phyloP scores from a whole-genome alignment of 2,329 filamentous ascomycete genomes.

The Trichoderma polysporum region DNA sequence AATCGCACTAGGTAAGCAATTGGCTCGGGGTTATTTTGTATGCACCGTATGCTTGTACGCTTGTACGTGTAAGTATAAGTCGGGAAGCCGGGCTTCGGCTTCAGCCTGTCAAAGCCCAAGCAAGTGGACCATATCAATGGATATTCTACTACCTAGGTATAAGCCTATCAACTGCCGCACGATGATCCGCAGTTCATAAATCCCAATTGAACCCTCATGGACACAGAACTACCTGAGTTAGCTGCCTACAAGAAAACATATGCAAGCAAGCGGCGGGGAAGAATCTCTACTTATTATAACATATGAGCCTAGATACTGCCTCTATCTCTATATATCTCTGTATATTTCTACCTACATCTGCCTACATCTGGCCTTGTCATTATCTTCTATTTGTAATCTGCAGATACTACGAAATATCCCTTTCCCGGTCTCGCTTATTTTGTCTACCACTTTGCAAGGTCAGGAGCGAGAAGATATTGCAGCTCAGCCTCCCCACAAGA shows the following conservation, averaged over 20 bases:
- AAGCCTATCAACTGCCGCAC: neutral
- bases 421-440: neutral
- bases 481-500: slow-evolving; percentile 11
- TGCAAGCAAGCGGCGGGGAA: too few relatives aligned
- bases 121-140: neutral
- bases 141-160: neutral
- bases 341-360: neutral
- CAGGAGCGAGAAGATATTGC: neutral
- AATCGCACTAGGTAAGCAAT: too few relatives aligned
- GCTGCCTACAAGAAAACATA: neutral
- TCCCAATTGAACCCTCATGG: neutral
- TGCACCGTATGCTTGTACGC: neutral
- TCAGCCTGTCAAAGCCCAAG: neutral
- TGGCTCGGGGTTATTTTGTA: neutral
- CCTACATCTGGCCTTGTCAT: neutral
- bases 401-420: neutral
- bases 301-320: neutral
- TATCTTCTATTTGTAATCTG: neutral
- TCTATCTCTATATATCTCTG: neutral
- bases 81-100: neutral
- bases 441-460: neutral
- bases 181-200: neutral
- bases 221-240: neutral
- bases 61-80: neutral
- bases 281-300: neutral